phyloP scores from a whole-genome alignment of 2,329 filamentous ascomycete genomes.

The Scytalidium sp. region DNA sequence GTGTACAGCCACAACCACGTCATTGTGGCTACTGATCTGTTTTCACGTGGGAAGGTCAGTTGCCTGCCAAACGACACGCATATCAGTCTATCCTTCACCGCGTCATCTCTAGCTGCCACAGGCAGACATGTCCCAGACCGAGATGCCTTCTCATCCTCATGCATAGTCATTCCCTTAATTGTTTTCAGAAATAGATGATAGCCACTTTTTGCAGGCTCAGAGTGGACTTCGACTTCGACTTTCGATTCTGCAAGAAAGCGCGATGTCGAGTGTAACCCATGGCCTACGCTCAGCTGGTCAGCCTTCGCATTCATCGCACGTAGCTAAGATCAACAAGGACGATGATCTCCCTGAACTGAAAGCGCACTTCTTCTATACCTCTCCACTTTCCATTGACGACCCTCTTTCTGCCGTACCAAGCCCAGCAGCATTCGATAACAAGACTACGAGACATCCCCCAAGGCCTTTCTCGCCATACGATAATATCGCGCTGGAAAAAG shows the following conservation, averaged over 20 bases:
- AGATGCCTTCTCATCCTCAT: background rate
- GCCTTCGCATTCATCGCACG: background rate
- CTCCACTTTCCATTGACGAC: constrained; percentile 80
- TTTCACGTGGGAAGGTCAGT: background rate
- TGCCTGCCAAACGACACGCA: background rate
- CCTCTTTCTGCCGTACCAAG: constrained; percentile 67
- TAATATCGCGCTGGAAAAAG: constrained; percentile 74
- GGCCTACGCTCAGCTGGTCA: background rate
- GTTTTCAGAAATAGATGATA: background rate
- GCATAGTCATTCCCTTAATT: background rate
- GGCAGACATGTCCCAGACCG: background rate
- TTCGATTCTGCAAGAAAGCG: background rate
- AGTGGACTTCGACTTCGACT: background rate
- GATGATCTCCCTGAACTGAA: constrained; percentile 56
- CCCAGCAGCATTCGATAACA: constrained; percentile 47
- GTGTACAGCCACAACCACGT: background rate
- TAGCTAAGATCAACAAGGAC: constrained; percentile 17
- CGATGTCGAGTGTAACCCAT: background rate
- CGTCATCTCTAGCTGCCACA: background rate
- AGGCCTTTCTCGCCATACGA: constrained; percentile 78
- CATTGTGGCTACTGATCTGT: background rate
- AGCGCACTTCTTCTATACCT: constrained; percentile 83
- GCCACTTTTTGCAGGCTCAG: background rate
- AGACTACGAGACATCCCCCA: constrained; percentile 56
- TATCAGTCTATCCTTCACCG: background rate